These are phyloP conservation scores for Hemileia vastatrix DNA, from an alignment of 1,284 basidiomycete genomes.

Conservation along the genomic window DNA sequence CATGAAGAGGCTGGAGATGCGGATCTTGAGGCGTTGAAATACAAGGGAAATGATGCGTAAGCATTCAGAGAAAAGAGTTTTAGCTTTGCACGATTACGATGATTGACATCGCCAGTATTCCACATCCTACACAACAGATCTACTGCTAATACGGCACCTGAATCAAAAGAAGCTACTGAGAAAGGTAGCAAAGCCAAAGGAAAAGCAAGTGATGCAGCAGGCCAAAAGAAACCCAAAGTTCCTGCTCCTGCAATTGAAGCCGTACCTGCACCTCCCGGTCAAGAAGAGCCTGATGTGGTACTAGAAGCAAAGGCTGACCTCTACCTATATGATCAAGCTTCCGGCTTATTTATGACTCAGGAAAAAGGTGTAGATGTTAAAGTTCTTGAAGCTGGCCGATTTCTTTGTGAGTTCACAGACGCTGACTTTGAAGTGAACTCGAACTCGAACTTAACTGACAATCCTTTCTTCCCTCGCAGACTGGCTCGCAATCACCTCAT, in stretches of 20 bases:
- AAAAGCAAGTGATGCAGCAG: conserved; percentile 10
- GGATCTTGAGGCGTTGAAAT: conserved; percentile 66
- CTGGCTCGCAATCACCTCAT: conserved; percentile 53
- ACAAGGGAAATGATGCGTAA: conserved; percentile 50
- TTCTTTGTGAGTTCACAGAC: conserved; percentile 46
- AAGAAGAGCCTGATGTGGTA: too few relatives aligned
- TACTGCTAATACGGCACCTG: neutral
- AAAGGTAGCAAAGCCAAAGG: conserved; percentile 16
- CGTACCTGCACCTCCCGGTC: conserved; percentile 21
- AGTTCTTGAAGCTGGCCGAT: conserved; percentile 55
- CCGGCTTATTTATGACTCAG: conserved; percentile 62
- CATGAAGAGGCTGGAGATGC: conserved; percentile 47
- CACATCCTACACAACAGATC: conserved; percentile 34
- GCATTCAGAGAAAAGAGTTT: conserved; percentile 3
- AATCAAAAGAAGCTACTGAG: neutral
- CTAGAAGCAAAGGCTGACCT: conserved; percentile 49
- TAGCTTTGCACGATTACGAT: neutral
- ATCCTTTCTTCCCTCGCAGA: conserved; percentile 25
- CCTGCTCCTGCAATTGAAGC: conserved; percentile 8
- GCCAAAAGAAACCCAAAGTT: neutral
- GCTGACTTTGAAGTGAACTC: neutral
- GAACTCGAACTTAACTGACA: neutral
- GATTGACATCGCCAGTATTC: neutral
- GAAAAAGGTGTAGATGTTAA: conserved; percentile 58
- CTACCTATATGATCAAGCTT: conserved; percentile 62